phyloP scores from a whole-genome alignment of 163 green algal genomes.

The Scenedesmus sp. region DNA sequence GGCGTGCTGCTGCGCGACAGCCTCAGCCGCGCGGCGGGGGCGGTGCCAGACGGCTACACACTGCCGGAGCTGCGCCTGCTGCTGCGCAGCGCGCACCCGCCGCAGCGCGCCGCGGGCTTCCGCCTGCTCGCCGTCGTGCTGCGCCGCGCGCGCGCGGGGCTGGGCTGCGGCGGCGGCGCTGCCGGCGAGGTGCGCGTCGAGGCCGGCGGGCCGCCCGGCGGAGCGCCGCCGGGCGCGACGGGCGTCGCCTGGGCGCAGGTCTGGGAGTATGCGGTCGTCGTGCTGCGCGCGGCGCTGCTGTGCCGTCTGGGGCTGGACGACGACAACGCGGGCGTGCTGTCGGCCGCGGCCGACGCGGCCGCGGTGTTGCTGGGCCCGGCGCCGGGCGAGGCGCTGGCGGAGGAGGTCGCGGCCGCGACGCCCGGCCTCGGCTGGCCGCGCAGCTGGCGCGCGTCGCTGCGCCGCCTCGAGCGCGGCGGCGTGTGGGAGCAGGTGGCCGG shows the following conservation, averaged over 20 bases:
- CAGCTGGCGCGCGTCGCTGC: not conserved
- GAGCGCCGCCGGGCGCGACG: constrained; percentile 8
- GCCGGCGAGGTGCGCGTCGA: not conserved
- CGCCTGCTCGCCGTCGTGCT: constrained; percentile 29
- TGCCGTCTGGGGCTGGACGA: constrained; percentile 33
- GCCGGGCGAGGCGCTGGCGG: not conserved
- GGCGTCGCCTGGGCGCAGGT: constrained; percentile 29
- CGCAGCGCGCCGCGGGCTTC: constrained; percentile 37
- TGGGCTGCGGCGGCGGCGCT: constrained; percentile 7
- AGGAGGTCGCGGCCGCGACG: constrained; percentile 19
- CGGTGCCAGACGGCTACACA: constrained; percentile 35
- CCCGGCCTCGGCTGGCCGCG: constrained; percentile 15
- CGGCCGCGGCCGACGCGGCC: constrained; percentile 21
- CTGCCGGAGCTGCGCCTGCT: constrained; percentile 31
- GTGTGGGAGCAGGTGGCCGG: constrained; percentile 28
- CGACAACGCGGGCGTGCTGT: constrained; percentile 19
- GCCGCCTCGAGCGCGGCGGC: not conserved
- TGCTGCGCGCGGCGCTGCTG: constrained; percentile 18
- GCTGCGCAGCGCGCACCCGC: constrained; percentile 24
- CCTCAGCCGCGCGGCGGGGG: constrained; percentile 30
- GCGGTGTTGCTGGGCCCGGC: constrained; percentile 14
- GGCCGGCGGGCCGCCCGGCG: not conserved
- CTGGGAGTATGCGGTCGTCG: constrained; percentile 34
- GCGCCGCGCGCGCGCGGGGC: constrained; percentile 2
- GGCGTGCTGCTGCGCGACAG: constrained; percentile 33